Base-by-base conservation (phyloP, 1,284 basidiomycete genomes). In the Apiotrichum domesticum region DNA sequence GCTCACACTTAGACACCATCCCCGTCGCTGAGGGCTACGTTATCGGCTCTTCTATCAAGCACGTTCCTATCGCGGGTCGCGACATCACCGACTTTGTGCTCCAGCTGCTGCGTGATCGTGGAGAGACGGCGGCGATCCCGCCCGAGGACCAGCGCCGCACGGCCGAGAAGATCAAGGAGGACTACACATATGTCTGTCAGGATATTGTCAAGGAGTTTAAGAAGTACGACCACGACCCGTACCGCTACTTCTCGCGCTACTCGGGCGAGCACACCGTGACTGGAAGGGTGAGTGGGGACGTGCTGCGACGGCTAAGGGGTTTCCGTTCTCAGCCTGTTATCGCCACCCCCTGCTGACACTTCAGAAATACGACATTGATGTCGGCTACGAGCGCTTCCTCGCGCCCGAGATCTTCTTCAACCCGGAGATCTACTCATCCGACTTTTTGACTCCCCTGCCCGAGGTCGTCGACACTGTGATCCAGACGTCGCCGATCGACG, bases 401-500 rank as follows among this genome's bases (percentile, higher is more conserved):
- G 95, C 95, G 0, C 93, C 96, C 4, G 96, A 98, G 75, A 96
- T 98, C 73, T 98, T 98, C 81, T 98, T 98, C 84, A 98, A 98
- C 79, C 96, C 96, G 10, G 96, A 98, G 75, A 97, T 99, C 68
- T 91, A 89, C 75, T 95, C 90, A 0, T 96, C 92, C 47, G 96
- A 99, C 77, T 99, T 98, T 82, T 79, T 99, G 60, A 98, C 95
- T 2, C 96, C 96, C 4, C 82, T 99, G 3, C 94, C 96, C 0
- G 87, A 97, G 63, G 91, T 99, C 44, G 96, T 99, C 56, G 96
- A 99, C 70, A 85, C 85, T 56, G 95, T 97, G 58, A 98, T 99
- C 65, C 92, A 96, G 75, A 84, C 90, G 57, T 94, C 90, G 8
- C 96, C 96, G 11, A 98, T 97, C 59, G 93, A 97, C 76, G 92